A percentile compares a stretch with the other conserved stretches of the same genome.
These are phyloP conservation scores for Arthrinium puccinioides DNA, from an alignment of 2,329 filamentous ascomycete species.

Conservation along the genomic window DNA sequence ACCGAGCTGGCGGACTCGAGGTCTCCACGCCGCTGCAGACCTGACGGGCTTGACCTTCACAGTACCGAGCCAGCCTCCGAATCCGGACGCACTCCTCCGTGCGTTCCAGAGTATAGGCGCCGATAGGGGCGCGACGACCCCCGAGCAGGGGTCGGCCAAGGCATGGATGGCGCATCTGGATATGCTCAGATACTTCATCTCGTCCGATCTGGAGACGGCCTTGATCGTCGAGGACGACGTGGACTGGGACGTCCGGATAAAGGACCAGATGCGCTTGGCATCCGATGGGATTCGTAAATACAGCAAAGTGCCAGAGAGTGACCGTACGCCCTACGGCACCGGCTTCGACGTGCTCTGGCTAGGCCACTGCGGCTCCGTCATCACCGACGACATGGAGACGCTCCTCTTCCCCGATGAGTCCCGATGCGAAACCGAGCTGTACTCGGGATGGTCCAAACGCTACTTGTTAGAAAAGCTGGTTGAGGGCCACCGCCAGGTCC, in stretches of 20 bases:
- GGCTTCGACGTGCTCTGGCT: slow-evolving; percentile 31
- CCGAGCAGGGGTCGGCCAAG: slow-evolving; percentile 11
- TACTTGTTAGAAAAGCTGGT: neutral
- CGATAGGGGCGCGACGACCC: slow-evolving; percentile 3
- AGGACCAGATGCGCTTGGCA: slow-evolving; percentile 21
- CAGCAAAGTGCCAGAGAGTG: slow-evolving; percentile 5
- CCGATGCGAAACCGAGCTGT: neutral
- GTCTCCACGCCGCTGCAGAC: slow-evolving; percentile 24
- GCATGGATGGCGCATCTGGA: slow-evolving; percentile 24
- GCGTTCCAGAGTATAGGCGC: slow-evolving; percentile 19
- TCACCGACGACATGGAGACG: slow-evolving; percentile 9
- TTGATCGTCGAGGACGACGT: slow-evolving; percentile 32
- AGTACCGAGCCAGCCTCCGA: slow-evolving; percentile 24
- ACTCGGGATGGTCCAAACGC: slow-evolving; percentile 13
- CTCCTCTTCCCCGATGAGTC: slow-evolving; percentile 14
- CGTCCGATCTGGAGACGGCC: slow-evolving; percentile 21
- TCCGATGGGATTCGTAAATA: slow-evolving; percentile 23
- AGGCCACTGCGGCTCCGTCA: slow-evolving; percentile 26
- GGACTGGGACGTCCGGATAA: slow-evolving; percentile 31
- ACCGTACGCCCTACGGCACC: slow-evolving; percentile 16
- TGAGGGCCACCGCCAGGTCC: slow-evolving; percentile 17
- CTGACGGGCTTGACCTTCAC: slow-evolving; percentile 22
- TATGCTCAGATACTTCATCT: slow-evolving; percentile 19
- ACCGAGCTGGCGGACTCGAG: slow-evolving; percentile 27
- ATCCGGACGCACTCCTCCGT: slow-evolving; percentile 17